Base-by-base conservation (phyloP, 768 basidiomycete genomes). In the Strobilomyces dryophilus region DNA sequence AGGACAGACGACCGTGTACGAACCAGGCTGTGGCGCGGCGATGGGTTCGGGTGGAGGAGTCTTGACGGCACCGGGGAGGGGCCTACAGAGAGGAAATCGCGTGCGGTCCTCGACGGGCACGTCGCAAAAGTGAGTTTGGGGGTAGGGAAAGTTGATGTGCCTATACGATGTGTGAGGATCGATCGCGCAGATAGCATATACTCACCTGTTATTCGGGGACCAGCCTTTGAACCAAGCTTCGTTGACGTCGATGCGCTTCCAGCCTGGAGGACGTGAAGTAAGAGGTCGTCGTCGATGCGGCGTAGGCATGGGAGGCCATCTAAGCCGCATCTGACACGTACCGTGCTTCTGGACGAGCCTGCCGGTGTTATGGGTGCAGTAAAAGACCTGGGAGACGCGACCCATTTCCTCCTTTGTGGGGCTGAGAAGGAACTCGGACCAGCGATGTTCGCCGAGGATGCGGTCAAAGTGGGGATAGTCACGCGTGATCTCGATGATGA, bases 281-380 rank as follows among this genome's bases (percentile, higher is more conserved):
- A 11, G 12, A 32, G 58, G 29, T 3, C 9, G 29, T 36, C 4
- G 44, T 18, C 12, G 51, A 46, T 48, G 45, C 24, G 24, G 24
- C 4, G 4, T 24, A 24, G 24, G 24, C 20, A 21, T 37, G 36
- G 6, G 15, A 17, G 6, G 15, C 35, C 24, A 24, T 17, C 20
- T 8, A 21, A n/a, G n/a, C 39, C 18, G 20, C 18, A 21, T 18
- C 20, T 37, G 10, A 11, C 8, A 45, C 21, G 40, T 39, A 78
- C 77, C 77, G 32, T 70, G 54, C 56, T 78, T 79, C 66, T 79
- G 71, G 6, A 79, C 76, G 31, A 66, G 59, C 26, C 78, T 66
- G 6, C 69, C 74, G 0, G 70, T 69, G 55, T 51, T 66, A 54
- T 67, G 69, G 0, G 62, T 59, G 56, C 77, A 78, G 51, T 71